Base-by-base conservation (phyloP, 768 basidiomycete genomes). In the Russula compacta region DNA sequence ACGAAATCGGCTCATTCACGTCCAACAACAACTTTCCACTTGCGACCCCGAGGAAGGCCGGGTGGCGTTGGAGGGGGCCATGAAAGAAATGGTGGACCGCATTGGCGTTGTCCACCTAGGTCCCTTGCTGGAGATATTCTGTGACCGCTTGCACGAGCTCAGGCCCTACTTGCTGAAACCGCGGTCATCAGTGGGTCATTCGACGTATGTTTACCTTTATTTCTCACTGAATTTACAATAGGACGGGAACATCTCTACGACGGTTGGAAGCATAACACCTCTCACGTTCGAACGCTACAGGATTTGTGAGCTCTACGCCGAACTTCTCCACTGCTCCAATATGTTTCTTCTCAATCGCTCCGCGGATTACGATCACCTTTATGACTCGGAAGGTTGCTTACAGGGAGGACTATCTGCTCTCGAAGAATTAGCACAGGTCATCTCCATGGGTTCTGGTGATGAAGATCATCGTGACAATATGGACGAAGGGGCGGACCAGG, bases 311-410 rank as follows among this genome's bases (percentile, higher is more conserved):
- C 79, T 99, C 12, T 94, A 95, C 68, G 97, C 95, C 19, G 97
- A 99, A 71, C 83, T 99, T 6, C 76, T 98, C 29, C 97, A 99
- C 70, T 97, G 94, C 71, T 98, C 97, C 17, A 98, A 97, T 69
- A 98, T 99, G 95, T 86, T 90, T 6, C 81, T 98, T 24, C 78
- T 98, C 32, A 98, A 98, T 71, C 90, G 97, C 10, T 74, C 82
- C 1, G 70, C 81, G 0, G 84, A 87, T 50, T 84, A 80, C 58
- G 81, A 83, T 49, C 78, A 82, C 24, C 75, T 85, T n/a, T 94
- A 92, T 72, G 91, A 92, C 69, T 75, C 78, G 1, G 83, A 91
- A 55, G 95, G 95, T 19, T 83, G 90, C 32, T 74, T 99, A 46
- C 84, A 86, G 66, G 93, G 93, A n/a, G 95, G 95, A 6, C 74